These are phyloP conservation scores for Diddensiella caesifluorescens DNA, from an alignment of 805 yeast genomes.

Conservation along the genomic window DNA sequence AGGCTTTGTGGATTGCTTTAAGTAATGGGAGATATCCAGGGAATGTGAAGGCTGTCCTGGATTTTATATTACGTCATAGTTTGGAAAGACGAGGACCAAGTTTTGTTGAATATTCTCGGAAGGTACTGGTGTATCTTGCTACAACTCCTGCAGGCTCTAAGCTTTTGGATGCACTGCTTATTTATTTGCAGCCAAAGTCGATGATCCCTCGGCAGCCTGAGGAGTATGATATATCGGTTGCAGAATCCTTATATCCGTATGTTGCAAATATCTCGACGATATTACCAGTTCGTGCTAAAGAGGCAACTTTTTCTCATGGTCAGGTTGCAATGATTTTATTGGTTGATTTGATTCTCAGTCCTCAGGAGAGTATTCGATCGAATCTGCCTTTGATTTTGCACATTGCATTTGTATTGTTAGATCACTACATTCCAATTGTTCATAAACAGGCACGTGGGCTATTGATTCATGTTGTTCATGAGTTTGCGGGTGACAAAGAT, in stretches of 20 bases:
- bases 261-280: constrained; percentile 62
- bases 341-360: constrained; percentile 69
- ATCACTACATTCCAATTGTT: constrained; percentile 78
- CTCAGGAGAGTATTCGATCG: constrained; percentile 50
- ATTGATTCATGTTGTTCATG: constrained; percentile 65
- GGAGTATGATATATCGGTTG: constrained; percentile 30
- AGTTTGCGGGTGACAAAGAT: constrained; percentile 48
- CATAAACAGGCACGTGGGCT: constrained; percentile 80
- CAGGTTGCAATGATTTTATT: constrained; percentile 81
- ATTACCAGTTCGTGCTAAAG: constrained; percentile 51
- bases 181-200: constrained; percentile 71
- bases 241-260: constrained; percentile 54
- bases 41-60: constrained; percentile 69
- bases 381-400: constrained; percentile 73
- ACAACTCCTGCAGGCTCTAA: constrained; percentile 48
- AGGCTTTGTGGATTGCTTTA: constrained; percentile 93
- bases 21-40: constrained; percentile 63
- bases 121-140: constrained; percentile 66
- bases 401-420: constrained; percentile 71
- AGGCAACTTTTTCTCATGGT: constrained; percentile 77
- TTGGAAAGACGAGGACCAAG: constrained; percentile 62
- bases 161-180: constrained; percentile 53
- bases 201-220: constrained; percentile 73
- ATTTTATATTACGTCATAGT: constrained; percentile 63
- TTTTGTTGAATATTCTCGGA: constrained; percentile 75